Evolutionary conservation across 306 rosid genomes (phyloP), one percentile per base, ranked within the genome.

Genomic region (Nissolia schottii): DNA sequence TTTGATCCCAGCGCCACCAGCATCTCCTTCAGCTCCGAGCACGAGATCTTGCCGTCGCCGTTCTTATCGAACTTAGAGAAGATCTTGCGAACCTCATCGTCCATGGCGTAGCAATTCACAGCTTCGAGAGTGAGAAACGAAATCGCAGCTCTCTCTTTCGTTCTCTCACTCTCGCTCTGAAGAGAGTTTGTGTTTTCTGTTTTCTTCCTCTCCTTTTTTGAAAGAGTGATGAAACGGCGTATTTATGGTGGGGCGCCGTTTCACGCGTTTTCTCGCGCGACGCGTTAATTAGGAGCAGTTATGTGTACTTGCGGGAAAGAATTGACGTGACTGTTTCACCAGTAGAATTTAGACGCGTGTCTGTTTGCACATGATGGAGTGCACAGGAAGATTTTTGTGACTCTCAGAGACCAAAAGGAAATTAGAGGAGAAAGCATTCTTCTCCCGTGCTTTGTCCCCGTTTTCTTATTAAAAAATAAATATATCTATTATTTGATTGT

Each of bases 51-150:
- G 0, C 97, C 99, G 64, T 94, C 99, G 37, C 97, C 93, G 75
- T 94, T 91, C 66, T 80, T 91, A 76, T 94, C 99, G 79, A 94
- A 91, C 84, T 94, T 91, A 83, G 67, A 69, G 95, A 94, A 94
- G 51, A 94, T 81, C 63, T 49, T 58, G 45, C 76, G 77, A 24
- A 87, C 81, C 48, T 94, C 97, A n/a, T 90, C 90, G 48, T 88
- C 97, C 89, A 75, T 83, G 58, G 90, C 29, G 45, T n/a, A n/a
- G n/a, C n/a, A n/a, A n/a, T n/a, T n/a, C n/a, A n/a, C n/a, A n/a
- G n/a, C n/a, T n/a, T n/a, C n/a, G 41, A 15, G 68, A 43, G 74
- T 0, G 79, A 57, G 71, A 38, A 62, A 22, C 10, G 54, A 53
- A 20, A 67, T 37, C 54, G 13, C 55, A n/a, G 22, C 40, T 5